Evolutionary conservation across 225 moss, liverwort and hornwort genomes (phyloP).

Genomic region (Physcomitrellopsis africana): DNA sequence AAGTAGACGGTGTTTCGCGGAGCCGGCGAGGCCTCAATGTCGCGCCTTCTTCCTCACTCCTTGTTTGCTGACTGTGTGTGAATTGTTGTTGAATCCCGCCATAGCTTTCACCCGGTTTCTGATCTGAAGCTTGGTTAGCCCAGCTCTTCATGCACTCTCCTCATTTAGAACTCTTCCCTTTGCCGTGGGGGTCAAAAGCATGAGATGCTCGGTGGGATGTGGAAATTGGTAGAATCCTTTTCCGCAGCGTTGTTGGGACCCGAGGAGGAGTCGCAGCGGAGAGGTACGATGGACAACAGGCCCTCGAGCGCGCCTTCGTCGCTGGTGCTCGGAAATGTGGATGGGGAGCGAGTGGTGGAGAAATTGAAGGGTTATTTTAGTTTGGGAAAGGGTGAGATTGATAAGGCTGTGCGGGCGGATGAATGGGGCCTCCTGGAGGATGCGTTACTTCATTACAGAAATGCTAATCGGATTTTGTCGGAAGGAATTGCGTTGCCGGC

Average conservation of each 20-base stretch:
- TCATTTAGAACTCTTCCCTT: no score
- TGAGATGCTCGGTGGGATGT: constrained; percentile 37
- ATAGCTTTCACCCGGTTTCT: no score
- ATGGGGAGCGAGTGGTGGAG: constrained; percentile 86
- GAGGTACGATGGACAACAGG: constrained; percentile 27
- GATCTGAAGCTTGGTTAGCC: no score
- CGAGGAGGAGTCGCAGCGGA: constrained; percentile 23
- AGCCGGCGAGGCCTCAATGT: no score
- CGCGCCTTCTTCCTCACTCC: no score
- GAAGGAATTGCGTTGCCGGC: constrained; percentile 70
- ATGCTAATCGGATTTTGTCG: constrained; percentile 76
- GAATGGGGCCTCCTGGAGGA: constrained; percentile 86
- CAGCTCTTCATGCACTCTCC: no score
- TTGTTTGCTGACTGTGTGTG: no score
- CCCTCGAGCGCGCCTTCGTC: constrained; percentile 23
- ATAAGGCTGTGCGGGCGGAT: constrained; percentile 89
- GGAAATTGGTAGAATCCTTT: constrained; percentile 52
- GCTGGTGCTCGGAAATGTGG: constrained; percentile 42
- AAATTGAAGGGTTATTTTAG: constrained; percentile 89
- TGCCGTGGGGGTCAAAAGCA: background rate
- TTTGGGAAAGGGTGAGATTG: constrained; percentile 89
- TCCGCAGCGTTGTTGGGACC: constrained; percentile 34
- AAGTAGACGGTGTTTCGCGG: no score
- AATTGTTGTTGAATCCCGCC: no score
- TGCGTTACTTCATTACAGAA: constrained; percentile 79